Evolutionary conservation across 768 basidiomycete genomes (phyloP), one percentile per base, ranked within the genome.

Genomic region (Suillus subaureus): DNA sequence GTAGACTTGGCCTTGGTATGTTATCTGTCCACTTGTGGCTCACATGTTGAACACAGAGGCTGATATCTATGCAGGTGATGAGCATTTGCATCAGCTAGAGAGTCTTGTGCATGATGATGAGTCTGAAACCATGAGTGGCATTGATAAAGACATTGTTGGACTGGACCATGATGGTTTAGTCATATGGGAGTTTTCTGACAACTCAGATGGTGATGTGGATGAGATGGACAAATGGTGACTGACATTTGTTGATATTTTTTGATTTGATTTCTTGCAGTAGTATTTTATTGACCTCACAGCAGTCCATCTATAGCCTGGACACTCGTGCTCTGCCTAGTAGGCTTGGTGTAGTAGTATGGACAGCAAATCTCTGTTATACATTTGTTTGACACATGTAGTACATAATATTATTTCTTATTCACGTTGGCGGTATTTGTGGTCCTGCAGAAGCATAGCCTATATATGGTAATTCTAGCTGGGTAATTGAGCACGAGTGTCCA

Each of bases 141-240:
- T 58, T 11, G 56, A 58, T 18, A 33, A 58, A 40, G 21, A 37
- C 33, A 26, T 58, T 11, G 56, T 40, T 5, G 39, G 56, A 13
- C 56, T 58, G 9, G 56, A 58, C 16, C 56, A 58, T 18, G 56
- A 31, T 23, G 56, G 56, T 35, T 40, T 58, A 12, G 56, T 58
- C 21, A 28, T 58, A 40, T 43, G 43, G 43, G 43, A 43, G 43
- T 43, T 43, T 8, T 43, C 43, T 3, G 8, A 43, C 21, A 18
- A 43, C 6, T 43, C 43, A 0, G 21, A 45, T 6, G 9, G 9
- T n/a, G 21, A 45, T 4, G 21, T 21, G 16, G 21, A 11, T 45
- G 43, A n/a, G 21, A 9, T 45, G 11, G 43, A 45, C 11, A 21
- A 45, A 45, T 45, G 43, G 43, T 45, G 43, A 45, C 43, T 45